These are phyloP conservation scores for Ophiorrhiza pumila DNA, from an alignment of 257 asterid species.

Conservation along the genomic window DNA sequence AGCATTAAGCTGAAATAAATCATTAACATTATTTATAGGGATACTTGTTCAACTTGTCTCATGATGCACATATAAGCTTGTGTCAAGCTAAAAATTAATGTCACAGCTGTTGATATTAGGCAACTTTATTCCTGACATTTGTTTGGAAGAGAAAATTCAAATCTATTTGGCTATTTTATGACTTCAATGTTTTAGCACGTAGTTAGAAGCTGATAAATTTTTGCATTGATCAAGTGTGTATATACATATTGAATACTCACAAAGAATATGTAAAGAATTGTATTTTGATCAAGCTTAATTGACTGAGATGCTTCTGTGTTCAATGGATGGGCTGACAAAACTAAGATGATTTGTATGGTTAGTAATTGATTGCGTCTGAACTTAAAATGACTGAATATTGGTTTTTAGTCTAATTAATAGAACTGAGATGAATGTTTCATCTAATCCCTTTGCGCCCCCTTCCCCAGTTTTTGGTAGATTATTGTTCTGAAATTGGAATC, in stretches of 20 bases:
- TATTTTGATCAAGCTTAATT: neutral
- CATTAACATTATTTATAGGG: neutral
- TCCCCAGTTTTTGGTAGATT: neutral
- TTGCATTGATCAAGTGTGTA: neutral
- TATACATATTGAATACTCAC: neutral
- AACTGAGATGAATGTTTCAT: neutral
- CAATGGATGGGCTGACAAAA: neutral
- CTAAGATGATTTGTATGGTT: neutral
- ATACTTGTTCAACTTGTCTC: neutral
- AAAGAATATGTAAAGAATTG: neutral
- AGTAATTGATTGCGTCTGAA: neutral
- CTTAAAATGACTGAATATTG: neutral
- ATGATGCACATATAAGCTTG: neutral
- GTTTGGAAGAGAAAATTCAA: neutral
- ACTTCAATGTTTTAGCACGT: neutral
- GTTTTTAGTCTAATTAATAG: neutral
- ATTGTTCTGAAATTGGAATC: neutral
- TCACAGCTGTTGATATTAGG: neutral
- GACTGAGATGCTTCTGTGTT: neutral
- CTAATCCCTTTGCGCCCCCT: neutral
- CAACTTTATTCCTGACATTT: neutral
- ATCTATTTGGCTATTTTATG: neutral
- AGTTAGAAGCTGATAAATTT: neutral
- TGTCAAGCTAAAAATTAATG: neutral
- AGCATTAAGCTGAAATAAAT: neutral